Percentiles rank a stretch among this genome's conserved stretches.
These are phyloP conservation scores for Sclerotinia nivalis DNA, from an alignment of 2,329 filamentous ascomycete genomes.

Conservation along the genomic window DNA sequence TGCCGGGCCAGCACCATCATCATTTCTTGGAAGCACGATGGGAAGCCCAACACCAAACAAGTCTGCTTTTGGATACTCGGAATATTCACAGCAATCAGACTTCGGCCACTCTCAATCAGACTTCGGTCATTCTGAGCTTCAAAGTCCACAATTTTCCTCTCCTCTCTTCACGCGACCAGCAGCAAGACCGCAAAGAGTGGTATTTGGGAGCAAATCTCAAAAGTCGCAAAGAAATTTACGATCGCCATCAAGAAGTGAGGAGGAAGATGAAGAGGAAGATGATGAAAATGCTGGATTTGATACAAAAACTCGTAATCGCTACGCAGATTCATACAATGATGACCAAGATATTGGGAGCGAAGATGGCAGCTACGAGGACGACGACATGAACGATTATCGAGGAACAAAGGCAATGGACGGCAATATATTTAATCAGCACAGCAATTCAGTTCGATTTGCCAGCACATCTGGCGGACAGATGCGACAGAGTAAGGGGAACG, in stretches of 20 bases:
- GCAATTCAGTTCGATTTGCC: slow-evolving; percentile 50
- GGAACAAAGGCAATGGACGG: slow-evolving; percentile 33
- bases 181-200: slow-evolving; percentile 47
- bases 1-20: slow-evolving; percentile 53
- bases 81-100: slow-evolving; percentile 42
- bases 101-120: slow-evolving; percentile 31
- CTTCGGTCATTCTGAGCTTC: slow-evolving; percentile 29
- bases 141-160: slow-evolving; percentile 30
- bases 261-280: slow-evolving; percentile 48
- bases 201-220: slow-evolving; percentile 15
- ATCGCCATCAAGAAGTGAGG: slow-evolving; percentile 42
- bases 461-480: slow-evolving; percentile 25
- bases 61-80: slow-evolving; percentile 33
- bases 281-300: slow-evolving; percentile 46
- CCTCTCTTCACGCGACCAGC: slow-evolving; percentile 30
- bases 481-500: slow-evolving; percentile 28
- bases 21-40: slow-evolving; percentile 53
- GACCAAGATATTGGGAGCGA: slow-evolving; percentile 45
- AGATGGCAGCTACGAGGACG: slow-evolving; percentile 46
- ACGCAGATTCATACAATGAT: slow-evolving; percentile 43
- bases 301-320: slow-evolving; percentile 42
- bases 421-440: slow-evolving; percentile 42
- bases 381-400: slow-evolving; percentile 36
- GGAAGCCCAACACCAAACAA: slow-evolving; percentile 40
- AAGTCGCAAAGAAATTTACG: slow-evolving; percentile 29